Evolutionary conservation across 2,329 filamentous ascomycete genomes (phyloP).

Genomic region (Cercospora janseana): DNA sequence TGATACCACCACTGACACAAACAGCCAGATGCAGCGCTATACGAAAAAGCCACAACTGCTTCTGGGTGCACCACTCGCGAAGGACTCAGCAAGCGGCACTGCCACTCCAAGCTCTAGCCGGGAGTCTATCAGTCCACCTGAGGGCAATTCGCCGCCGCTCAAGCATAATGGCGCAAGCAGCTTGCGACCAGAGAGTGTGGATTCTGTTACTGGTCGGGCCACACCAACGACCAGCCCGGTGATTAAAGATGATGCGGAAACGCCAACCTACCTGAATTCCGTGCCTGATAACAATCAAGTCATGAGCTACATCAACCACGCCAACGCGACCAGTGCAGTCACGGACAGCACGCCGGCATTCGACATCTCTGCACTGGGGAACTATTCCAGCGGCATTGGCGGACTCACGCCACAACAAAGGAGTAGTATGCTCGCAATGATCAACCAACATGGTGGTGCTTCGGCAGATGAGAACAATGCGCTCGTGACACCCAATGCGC

Average conservation of each 20-base stretch:
- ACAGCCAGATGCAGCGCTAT: conserved; percentile 33
- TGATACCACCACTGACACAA: conserved; percentile 41
- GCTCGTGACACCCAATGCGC: conserved; percentile 55
- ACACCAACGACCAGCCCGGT: conserved; percentile 32
- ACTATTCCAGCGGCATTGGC: conserved; percentile 49
- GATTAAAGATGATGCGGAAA: conserved; percentile 44
- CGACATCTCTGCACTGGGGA: conserved; percentile 49
- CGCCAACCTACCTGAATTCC: conserved; percentile 38
- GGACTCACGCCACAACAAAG: conserved; percentile 50
- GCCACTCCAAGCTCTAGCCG: conserved; percentile 31
- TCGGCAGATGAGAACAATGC: conserved; percentile 53
- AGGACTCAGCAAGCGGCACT: conserved; percentile 17
- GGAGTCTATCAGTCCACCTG: conserved; percentile 30
- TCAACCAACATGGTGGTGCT: conserved; percentile 46
- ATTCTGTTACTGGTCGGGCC: conserved; percentile 3
- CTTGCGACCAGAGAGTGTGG: conserved; percentile 20
- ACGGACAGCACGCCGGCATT: conserved; percentile 41
- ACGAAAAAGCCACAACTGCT: conserved; percentile 33
- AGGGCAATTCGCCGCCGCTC: conserved; percentile 20
- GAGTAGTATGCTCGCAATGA: conserved; percentile 48
- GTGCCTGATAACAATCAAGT: conserved; percentile 49
- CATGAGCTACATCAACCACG: conserved; percentile 51
- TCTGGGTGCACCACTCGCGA: conserved; percentile 26
- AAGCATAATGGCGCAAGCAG: conserved; percentile 24
- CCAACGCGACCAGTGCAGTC: conserved; percentile 42